Conservation (phyloP, 1,284 basidiomycete species). For the Kalmanozyma brasiliensis region DNA sequence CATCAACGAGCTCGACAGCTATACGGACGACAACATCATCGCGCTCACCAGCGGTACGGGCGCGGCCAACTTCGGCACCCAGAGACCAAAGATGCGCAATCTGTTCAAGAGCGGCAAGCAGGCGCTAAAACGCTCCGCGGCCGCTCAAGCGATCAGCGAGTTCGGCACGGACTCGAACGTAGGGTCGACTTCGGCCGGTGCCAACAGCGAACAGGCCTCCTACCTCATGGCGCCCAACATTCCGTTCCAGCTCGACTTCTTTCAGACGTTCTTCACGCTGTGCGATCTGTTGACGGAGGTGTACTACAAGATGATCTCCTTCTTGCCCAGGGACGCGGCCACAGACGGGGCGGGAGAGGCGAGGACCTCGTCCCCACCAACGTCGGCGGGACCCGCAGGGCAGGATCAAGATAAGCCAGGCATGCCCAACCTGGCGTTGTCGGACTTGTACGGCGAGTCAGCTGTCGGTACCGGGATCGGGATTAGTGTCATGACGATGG, state of each 20-base stretch:
- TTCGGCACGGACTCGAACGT: conserved; percentile 31
- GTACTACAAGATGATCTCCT: conserved; percentile 55
- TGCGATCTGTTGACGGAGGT: conserved; percentile 57
- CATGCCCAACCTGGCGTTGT: conserved; percentile 26
- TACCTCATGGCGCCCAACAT: conserved; percentile 79
- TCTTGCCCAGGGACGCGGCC: conserved; percentile 20
- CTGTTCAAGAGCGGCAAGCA: conserved; percentile 50
- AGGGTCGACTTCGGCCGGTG: conserved; percentile 8
- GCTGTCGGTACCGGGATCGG: background rate
- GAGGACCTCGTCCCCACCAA: conserved; percentile 17
- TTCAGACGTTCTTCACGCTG: conserved; percentile 56
- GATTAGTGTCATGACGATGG: conserved; percentile 37
- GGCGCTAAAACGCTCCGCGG: conserved; percentile 31
- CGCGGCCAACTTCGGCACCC: conserved; percentile 17
- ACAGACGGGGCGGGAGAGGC: background rate
- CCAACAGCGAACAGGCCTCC: conserved; percentile 72
- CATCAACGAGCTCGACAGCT: conserved; percentile 49
- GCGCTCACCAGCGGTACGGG: conserved; percentile 25
- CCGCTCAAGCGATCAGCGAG: conserved; percentile 42
- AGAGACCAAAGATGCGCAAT: conserved; percentile 44
- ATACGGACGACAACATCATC: conserved; percentile 34
- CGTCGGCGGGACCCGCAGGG: conserved; percentile 4
- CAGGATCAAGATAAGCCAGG: conserved; percentile 18
- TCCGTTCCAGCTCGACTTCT: conserved; percentile 57
- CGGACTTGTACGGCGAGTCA: background rate